Base-by-base conservation (phyloP, 179 eudicot genomes). In the Beta corolliflora region DNA sequence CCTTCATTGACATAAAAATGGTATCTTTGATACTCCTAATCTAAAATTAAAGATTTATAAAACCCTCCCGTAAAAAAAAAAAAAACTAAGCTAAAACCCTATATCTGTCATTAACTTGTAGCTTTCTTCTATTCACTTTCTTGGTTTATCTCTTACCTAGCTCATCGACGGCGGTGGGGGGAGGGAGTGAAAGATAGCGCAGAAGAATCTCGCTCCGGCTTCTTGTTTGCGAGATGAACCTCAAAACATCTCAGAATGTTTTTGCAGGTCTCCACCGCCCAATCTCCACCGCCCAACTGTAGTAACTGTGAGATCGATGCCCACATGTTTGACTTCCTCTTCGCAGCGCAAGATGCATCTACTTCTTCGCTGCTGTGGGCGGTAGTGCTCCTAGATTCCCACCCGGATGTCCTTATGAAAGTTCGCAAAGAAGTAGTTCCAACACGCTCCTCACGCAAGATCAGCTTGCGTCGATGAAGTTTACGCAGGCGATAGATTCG, bases 291-390 rank as follows among this genome's bases (percentile, higher is more conserved):
- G n/a, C 89, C 87, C 1, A 88, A 91, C 64, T 84, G 86, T 1
- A 56, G 80, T 55, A 59, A 77, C 72, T 12, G 48, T 5, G 90
- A 91, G 56, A 84, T 93, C 44, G 98, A 90, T 5, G 84, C 88
- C 23, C 87, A 93, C 79, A 54, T 94, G 52, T 93, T 94, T 21
- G 98, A 94, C 67, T 94, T 94, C 71, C 83, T 94, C 0, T 93
- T 93, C 67, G 97, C 98, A 0, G 89, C 98, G 0, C 98, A 94
- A 31, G 98, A 94, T 53, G 98, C 98, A 9, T 93, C 98, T 10
- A 92, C 97, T 0, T 94, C 98, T 0, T 93, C 98, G 0, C 74
- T 94, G 10, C 83, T 93, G 0, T 94, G 98, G 98, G 96, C 98
- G 1, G 89, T 94, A 29, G 60, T 89, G 0, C 59, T 92, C n/a